Base-by-base conservation (phyloP, 2,329 filamentous ascomycete genomes). In the Phialophora tarda region DNA sequence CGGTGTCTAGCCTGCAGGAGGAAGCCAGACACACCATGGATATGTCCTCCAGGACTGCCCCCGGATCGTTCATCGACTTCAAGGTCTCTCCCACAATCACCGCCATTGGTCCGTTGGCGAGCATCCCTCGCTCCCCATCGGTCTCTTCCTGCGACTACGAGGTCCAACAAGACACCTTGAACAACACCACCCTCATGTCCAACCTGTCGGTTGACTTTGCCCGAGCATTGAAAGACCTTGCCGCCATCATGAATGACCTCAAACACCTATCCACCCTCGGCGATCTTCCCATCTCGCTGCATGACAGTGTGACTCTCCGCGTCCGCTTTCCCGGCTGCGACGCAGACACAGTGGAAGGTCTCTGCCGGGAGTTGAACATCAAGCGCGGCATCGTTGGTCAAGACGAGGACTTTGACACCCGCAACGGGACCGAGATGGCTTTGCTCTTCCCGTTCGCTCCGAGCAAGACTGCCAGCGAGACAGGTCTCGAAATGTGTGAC, bases 251-350 rank as follows among this genome's bases (percentile, higher is more conserved):
- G 73, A 90, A 89, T 59, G 95, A 99, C 74, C 82, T 99, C 6
- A 90, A 91, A 74, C 87, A 87, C 41, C 82, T 99, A 0, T 86
- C 92, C 0, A 80, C 83, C 0, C 78, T 98, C 1, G 95, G 95
- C 1, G 93, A 97, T 75, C 81, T 99, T 23, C 93, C 94, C 0
- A 87, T 98, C 38, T 84, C 87, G 0, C 84, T 97, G 60, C 87
- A 92, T 62, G 84, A 86, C 44, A 82, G 85, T 38, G 87, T 87
- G 1, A 85, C 86, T 0, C 80, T 97, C 3, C 88, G 93, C 38
- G 88, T 98, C 1, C 89, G 93, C 32, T 98, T 99, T 74, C 93
- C 93, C 0, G 95, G 95, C 2, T 93, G 95, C 68, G 94, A 98
- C 74, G 88, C 88, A 0, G 86, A 89, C 17, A 91, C 91, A 0